A percentile compares a stretch with the other conserved stretches of the same genome.
Conservation (phyloP, 2,329 filamentous ascomycete genomes). For the Claviceps humidiphila region DNA sequence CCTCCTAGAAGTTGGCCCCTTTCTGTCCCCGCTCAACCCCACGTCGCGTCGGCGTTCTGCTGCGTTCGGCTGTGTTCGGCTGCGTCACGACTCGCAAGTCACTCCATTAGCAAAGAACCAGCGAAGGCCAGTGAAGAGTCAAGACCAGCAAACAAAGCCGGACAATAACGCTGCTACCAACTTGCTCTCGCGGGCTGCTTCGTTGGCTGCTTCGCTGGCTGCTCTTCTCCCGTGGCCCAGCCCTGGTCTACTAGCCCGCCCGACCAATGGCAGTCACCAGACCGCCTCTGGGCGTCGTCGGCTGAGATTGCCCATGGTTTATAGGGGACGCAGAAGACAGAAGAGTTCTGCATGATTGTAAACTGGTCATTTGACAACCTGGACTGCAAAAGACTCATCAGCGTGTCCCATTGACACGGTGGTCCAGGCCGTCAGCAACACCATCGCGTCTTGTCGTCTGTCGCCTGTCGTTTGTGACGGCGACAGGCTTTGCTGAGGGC, state of each 20-base stretch:
- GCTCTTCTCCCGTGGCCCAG: neutral
- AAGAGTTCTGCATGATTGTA: neutral
- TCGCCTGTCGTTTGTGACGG: neutral
- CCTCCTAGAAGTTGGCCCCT: too few species aligned
- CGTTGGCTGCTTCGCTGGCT: neutral
- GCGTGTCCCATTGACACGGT: neutral
- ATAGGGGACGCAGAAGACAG: neutral
- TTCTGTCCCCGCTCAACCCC: too few species aligned
- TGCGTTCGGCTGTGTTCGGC: too few species aligned
- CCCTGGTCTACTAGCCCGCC: neutral
- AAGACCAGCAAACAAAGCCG: too few species aligned
- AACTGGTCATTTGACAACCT: neutral
- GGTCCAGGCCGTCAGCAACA: neutral
- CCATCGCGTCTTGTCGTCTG: neutral
- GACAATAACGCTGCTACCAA: too few species aligned
- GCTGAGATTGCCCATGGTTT: neutral
- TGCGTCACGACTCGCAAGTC: too few species aligned
- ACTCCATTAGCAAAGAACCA: too few species aligned
- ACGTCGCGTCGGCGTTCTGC: too few species aligned
- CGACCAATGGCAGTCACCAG: neutral
- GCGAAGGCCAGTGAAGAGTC: too few species aligned
- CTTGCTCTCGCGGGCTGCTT: too few species aligned
- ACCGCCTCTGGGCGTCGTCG: neutral
- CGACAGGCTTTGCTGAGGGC: neutral
- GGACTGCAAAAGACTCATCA: neutral